Percentiles rank a stretch among this genome's conserved stretches.
Conservation (phyloP, 192 early-diverging fungal genomes). For the Backusella tuberculispora region DNA sequence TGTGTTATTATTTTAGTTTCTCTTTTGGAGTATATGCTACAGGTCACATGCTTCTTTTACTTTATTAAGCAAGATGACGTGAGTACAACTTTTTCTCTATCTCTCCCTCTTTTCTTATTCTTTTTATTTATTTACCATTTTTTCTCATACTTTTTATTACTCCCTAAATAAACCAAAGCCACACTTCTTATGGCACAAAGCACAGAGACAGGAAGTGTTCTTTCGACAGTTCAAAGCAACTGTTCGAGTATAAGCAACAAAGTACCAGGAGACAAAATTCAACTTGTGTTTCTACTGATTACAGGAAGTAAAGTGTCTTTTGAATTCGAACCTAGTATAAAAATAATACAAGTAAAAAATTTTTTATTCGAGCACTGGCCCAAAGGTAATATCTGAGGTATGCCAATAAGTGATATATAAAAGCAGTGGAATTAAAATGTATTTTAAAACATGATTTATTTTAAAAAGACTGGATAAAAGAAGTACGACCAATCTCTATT, state of each 20-base stretch:
- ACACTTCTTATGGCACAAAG: neutral
- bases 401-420: neutral
- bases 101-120: neutral
- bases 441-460: neutral
- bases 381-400: constrained; percentile 11
- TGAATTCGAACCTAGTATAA: constrained; percentile 1
- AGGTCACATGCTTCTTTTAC: constrained; percentile 5
- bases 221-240: neutral
- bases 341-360: neutral
- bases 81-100: neutral
- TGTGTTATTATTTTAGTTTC: no score
- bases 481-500: constrained; percentile 9
- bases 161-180: neutral
- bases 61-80: constrained; percentile 13
- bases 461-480: constrained; percentile 9
- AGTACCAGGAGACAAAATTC: neutral
- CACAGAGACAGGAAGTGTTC: neutral
- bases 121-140: neutral
- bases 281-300: neutral
- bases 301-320: neutral
- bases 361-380: constrained; percentile 9
- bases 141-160: neutral
- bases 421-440: neutral
- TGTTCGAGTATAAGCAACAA: neutral
- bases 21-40: neutral